Evolutionary conservation across 768 basidiomycete genomes (phyloP), one percentile per base, ranked within the genome.

Genomic region (Xanthoconium purpureum): DNA sequence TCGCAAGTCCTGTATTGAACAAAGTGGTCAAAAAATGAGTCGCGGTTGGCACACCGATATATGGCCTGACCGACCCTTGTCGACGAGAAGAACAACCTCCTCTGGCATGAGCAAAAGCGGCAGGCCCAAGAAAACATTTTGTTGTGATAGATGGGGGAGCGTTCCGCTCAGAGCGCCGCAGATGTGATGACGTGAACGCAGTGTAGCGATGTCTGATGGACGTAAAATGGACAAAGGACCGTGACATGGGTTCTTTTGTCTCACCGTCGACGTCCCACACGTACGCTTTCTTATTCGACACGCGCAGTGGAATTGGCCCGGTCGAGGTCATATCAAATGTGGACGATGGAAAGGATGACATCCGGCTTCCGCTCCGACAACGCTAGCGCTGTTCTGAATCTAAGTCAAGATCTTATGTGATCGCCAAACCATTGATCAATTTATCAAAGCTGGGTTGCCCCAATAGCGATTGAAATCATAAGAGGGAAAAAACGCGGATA

Each of bases 61-160:
- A 10, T n/a, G 35, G 11, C 18, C 14, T 24, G 30, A 24, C 36
- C 17, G 56, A 93, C 97, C 84, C 58, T 89, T 89, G 61, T 88
- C 81, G 14, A 98, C 83, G 7, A 98, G 84, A 33, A 95, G 78
- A 12, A 91, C 91, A 10, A 87, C 92, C 68, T 98, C 97, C 71
- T 99, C 97, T 0, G 93, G 91, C 73, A 91, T 83, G 2, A 98
- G 76, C 9, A 91, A 75, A 7, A 97, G 77, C 1, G 97, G 97
- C n/a, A 94, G 74, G 8, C 97, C 97, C 35, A 99, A 78, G 68
- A 99, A 99, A 3, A 89, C 84, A 75, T 99, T 99, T 73, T 99
- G 97, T 65, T 98, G 95, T 2, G 94, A 87, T 1, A 98, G 79
- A 67, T 94, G 93, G 3, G 97, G 95, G 14, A 99, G 82, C 1